phyloP scores from a whole-genome alignment of 176 grass and related monocot species.

The Paspalum notatum region DNA sequence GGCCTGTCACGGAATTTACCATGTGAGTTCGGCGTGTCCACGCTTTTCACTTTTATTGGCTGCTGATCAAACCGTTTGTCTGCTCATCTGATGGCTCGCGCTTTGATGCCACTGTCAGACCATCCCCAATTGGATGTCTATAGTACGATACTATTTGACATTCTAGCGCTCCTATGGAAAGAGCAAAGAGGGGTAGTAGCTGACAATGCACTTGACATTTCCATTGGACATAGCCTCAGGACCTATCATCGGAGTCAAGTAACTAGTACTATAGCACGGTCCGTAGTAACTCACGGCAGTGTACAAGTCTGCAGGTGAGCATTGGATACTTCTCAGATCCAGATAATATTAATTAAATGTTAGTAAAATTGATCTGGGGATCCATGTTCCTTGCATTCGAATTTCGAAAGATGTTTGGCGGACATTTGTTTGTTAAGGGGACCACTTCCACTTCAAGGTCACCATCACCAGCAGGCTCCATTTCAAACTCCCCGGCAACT shows the following conservation, averaged over 20 bases:
- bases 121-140: background rate
- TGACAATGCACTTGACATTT: too few species aligned
- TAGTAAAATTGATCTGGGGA: background rate
- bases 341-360: background rate
- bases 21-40: background rate
- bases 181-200: too few species aligned
- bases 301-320: background rate
- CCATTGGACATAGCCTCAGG: too few species aligned
- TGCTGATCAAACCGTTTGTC: background rate
- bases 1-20: constrained; percentile 31
- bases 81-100: constrained; percentile 19
- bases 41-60: background rate
- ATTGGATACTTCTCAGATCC: constrained; percentile 28
- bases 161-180: too few species aligned
- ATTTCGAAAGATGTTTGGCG: constrained; percentile 43
- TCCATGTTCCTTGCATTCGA: constrained; percentile 28
- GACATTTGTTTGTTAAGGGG: constrained; percentile 11
- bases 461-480: background rate
- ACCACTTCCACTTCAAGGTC: constrained; percentile 17
- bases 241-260: background rate
- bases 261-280: background rate
- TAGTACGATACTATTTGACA: too few species aligned
- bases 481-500: constrained; percentile 25
- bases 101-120: background rate
- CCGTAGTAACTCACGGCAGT: background rate